phyloP scores from a whole-genome alignment of 306 rosid species.

The Sicyos edulis region DNA sequence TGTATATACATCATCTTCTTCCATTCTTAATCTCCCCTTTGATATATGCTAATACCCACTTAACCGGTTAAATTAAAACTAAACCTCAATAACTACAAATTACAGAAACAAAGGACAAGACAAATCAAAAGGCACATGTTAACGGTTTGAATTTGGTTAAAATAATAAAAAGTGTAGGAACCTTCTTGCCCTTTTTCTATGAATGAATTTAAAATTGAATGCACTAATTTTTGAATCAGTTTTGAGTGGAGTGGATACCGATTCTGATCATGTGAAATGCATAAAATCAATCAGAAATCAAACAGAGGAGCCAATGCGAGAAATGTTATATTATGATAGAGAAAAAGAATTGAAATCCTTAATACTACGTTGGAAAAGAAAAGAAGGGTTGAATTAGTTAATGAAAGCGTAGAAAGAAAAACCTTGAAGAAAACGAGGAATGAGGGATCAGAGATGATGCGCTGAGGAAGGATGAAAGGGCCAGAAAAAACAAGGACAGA shows the following conservation, averaged over 20 bases:
- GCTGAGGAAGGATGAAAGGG: background rate
- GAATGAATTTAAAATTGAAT: background rate
- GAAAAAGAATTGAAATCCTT: background rate
- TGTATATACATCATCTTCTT: slow-evolving; percentile 46
- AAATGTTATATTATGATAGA: background rate
- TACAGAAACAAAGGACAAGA: background rate
- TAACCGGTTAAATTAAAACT: background rate
- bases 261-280: background rate
- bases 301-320: background rate
- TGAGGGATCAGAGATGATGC: background rate
- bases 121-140: background rate
- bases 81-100: background rate
- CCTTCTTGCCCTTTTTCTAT: slow-evolving; percentile 1
- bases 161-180: background rate
- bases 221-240: background rate
- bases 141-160: background rate
- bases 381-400: background rate
- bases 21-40: slow-evolving; percentile 27
- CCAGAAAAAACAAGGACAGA: slow-evolving; percentile 6
- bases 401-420: background rate
- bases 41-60: background rate
- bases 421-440: background rate
- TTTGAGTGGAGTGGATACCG: background rate
- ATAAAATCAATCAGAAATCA: background rate
- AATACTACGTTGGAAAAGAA: background rate